Percentiles rank a stretch among this genome's conserved stretches.
Evolutionary conservation across 2,329 filamentous ascomycete species (phyloP).

Genomic region (Annulohypoxylon truncatum): DNA sequence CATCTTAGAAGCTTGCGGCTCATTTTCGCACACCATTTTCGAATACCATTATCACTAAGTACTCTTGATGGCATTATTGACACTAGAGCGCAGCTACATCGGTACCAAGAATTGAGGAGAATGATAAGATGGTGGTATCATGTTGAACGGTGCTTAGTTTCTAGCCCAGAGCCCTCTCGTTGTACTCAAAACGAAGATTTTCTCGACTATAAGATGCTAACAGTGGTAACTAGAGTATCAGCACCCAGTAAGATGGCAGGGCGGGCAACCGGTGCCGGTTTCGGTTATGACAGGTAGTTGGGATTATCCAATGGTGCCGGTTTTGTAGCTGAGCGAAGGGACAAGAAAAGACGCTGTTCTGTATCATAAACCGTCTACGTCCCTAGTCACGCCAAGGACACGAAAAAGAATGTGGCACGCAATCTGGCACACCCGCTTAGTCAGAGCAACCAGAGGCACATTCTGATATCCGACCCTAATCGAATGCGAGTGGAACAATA

Average conservation of each 20-base stretch:
- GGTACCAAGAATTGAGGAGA: neutral
- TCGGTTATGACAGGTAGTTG: neutral
- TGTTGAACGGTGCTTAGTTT: neutral
- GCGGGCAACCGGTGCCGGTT: neutral
- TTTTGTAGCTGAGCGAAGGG: neutral
- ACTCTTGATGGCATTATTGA: neutral
- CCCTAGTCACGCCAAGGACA: constrained; percentile 46
- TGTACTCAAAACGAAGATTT: neutral
- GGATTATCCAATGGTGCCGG: neutral
- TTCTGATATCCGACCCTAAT: constrained; percentile 70
- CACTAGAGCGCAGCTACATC: neutral
- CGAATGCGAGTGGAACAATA: constrained; percentile 75
- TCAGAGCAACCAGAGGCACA: constrained; percentile 44
- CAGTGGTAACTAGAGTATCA: neutral
- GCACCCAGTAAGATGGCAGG: neutral
- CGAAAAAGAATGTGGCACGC: constrained; percentile 42
- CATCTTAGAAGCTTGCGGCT: neutral
- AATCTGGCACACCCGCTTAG: constrained; percentile 39
- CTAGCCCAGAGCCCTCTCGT: neutral
- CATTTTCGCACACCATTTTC: too few species aligned
- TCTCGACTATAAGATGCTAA: neutral
- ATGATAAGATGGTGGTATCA: neutral
- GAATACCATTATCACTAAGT: neutral
- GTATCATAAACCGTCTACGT: constrained; percentile 33
- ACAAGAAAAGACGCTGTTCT: neutral